Evolutionary conservation across 306 rosid species (phyloP).

Genomic region (Glycyrrhiza uralensis): DNA sequence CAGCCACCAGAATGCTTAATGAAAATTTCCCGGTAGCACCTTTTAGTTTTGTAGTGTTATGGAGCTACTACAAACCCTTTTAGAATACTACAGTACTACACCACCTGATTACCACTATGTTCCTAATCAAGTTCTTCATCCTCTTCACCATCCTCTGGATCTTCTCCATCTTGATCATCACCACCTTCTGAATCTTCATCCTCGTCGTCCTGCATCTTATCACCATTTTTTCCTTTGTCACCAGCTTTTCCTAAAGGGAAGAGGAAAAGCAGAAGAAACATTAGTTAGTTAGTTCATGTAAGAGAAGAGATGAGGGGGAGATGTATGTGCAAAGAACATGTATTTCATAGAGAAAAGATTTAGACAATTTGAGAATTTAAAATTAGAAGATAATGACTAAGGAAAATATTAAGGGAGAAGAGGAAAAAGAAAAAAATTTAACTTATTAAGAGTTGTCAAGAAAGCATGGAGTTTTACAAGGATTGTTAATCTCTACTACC

Average conservation of each 20-base stretch:
- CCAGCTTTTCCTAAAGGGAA: constrained; percentile 37
- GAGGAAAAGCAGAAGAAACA: background rate
- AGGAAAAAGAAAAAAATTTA: background rate
- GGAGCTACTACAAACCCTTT: background rate
- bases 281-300: background rate
- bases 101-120: background rate
- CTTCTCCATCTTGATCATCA: constrained; percentile 31
- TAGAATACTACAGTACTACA: background rate
- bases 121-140: constrained; percentile 27
- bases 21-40: constrained; percentile 20
- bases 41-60: background rate
- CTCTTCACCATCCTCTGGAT: constrained; percentile 1
- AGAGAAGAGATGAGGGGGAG: background rate
- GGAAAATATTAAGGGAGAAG: background rate
- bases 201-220: constrained; percentile 37
- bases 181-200: constrained; percentile 29
- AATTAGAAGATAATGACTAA: background rate
- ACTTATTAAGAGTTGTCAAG: background rate
- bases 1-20: constrained; percentile 18
- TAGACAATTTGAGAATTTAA: background rate
- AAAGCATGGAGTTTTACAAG: background rate
- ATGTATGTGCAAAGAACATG: background rate
- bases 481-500: background rate
- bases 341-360: background rate
- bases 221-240: constrained; percentile 43